phyloP scores from a whole-genome alignment of 2,329 filamentous ascomycete species.

The Fusarium tupiense region DNA sequence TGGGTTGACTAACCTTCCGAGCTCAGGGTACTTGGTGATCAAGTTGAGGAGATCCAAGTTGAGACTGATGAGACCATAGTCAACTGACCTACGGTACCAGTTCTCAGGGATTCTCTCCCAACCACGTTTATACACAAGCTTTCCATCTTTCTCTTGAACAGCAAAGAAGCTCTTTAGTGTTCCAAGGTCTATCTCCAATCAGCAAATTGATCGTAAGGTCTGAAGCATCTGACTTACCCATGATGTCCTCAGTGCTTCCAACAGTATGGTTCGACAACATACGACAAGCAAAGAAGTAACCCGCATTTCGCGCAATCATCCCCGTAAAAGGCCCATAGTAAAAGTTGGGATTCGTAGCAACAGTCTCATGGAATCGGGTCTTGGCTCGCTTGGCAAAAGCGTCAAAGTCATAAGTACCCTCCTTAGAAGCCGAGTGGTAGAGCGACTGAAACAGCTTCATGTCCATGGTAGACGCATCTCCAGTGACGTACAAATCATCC shows the following conservation, averaged over 20 bases:
- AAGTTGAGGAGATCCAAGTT: slow-evolving; percentile 8
- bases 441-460: slow-evolving; percentile 6
- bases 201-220: rapidly evolving
- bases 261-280: slow-evolving; percentile 17
- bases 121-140: slow-evolving; percentile 14
- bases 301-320: slow-evolving; percentile 16
- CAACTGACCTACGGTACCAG: slow-evolving; percentile 13
- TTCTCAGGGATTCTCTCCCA: slow-evolving; percentile 16
- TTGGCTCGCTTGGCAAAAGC: not conserved
- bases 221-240: not conserved
- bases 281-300: slow-evolving; percentile 9
- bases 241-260: not conserved
- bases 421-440: slow-evolving; percentile 4
- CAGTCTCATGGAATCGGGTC: not conserved
- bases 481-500: slow-evolving; percentile 13
- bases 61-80: slow-evolving; percentile 8
- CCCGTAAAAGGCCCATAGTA: slow-evolving; percentile 21
- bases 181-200: not conserved
- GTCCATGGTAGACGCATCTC: slow-evolving; percentile 11
- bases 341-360: slow-evolving; percentile 18
- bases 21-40: slow-evolving; percentile 13
- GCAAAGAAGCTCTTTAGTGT: slow-evolving; percentile 15
- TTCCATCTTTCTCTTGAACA: not conserved
- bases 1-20: not conserved
- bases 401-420: slow-evolving; percentile 22